Evolutionary conservation across 2,329 filamentous ascomycete genomes (phyloP), one percentile per base, ranked within the genome.

Genomic region (Diaporthe sp.): DNA sequence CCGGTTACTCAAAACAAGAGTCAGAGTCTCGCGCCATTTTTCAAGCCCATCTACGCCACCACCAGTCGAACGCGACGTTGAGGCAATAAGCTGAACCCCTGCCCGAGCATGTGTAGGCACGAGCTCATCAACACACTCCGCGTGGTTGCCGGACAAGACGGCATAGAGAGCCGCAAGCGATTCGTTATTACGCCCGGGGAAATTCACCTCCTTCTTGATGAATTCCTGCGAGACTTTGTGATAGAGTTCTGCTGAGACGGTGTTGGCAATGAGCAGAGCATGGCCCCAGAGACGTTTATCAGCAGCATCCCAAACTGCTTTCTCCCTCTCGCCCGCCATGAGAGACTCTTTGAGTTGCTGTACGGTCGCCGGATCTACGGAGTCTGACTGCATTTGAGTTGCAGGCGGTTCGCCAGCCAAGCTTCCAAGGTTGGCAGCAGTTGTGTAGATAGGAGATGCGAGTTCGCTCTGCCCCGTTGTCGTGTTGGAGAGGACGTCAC

Each of bases 241-340:
- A 90, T 97, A 98, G 3, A 97, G 88, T 31, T 95, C 94, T 65
- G 94, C 88, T 1, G 95, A 97, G 85, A 98, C 83, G 0, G 92
- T 92, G 76, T 92, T 90, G 1, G 97, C 94, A 49, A 99, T 93
- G 28, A 99, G 88, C 90, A 99, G 94, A 4, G 97, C 97, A 83
- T 99, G 97, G 2, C 95, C 97, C 97, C 97, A 99, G 3, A 99
- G 87, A 67, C 96, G 92, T 83, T 96, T 95, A 83, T 99, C 97
- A 44, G 95, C 96, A 6, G 97, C 96, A 78, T 94, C 89, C 96
- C 96, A 98, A 0, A 97, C 94, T 7, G 97, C 97, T 79, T 96
- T 95, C 81, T 98, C 95, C 31, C 95, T 91, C 63, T 98, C 93
- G 13, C 97, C 97, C 73, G 91, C 87, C 12, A 98, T 88, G 6